Conservation (phyloP, 345 rosid genomes). For the Linum lewisii region DNA sequence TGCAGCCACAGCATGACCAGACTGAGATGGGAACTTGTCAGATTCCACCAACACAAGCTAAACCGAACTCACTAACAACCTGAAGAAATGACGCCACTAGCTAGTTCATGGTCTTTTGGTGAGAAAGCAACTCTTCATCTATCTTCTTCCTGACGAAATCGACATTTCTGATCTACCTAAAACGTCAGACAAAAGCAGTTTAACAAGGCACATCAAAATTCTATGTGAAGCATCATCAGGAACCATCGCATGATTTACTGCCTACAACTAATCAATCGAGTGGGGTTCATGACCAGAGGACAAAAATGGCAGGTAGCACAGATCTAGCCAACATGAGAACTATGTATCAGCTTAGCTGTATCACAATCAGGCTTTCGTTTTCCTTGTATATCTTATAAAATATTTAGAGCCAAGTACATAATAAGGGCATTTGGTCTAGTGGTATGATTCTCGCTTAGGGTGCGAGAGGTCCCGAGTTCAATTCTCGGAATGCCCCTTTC, state of each 20-base stretch:
- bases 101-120: slow-evolving; percentile 62
- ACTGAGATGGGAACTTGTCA: slow-evolving; percentile 6
- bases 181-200: slow-evolving; percentile 4
- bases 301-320: too few species aligned
- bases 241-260: too few species aligned
- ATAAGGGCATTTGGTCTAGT: slow-evolving; percentile 79
- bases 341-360: too few species aligned
- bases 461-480: slow-evolving; percentile 84
- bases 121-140: slow-evolving; percentile 71
- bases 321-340: too few species aligned
- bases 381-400: too few species aligned
- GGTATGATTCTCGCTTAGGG: slow-evolving; percentile 93
- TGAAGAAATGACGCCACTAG: slow-evolving; percentile 59
- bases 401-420: too few species aligned
- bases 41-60: background rate
- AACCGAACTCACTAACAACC: slow-evolving; percentile 23
- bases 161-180: slow-evolving; percentile 66
- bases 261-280: too few species aligned
- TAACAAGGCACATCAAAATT: background rate
- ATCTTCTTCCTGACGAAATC: slow-evolving; percentile 68
- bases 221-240: background rate
- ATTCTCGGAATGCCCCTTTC: slow-evolving; percentile 67
- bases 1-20: slow-evolving; percentile 26
- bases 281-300: too few species aligned
- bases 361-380: too few species aligned